Conservation (phyloP, 352 stramenopile species). For the Pelagophyceae sp. region DNA sequence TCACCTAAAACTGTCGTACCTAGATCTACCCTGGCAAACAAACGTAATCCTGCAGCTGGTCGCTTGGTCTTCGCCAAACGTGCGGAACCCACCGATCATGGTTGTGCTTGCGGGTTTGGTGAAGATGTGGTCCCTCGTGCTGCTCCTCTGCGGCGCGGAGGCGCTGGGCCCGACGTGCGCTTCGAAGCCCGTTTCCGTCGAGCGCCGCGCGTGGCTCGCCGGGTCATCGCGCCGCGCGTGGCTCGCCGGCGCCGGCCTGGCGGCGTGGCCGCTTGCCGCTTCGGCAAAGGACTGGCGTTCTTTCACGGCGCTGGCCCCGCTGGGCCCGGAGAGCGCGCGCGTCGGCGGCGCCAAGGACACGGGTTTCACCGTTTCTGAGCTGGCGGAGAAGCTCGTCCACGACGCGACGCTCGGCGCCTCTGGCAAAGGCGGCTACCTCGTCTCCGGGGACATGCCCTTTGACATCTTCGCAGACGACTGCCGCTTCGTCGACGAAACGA, state of each 20-base stretch:
- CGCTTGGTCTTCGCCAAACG: too few relatives aligned
- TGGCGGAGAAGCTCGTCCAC: background rate
- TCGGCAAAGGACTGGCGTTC: background rate
- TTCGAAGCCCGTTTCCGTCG: too few relatives aligned
- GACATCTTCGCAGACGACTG: slow-evolving; percentile 46
- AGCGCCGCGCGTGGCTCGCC: too few relatives aligned
- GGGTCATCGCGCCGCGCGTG: background rate
- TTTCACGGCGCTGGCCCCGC: slow-evolving; percentile 32
- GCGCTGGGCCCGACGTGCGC: too few relatives aligned
- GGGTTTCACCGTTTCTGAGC: background rate
- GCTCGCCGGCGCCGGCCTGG: background rate
- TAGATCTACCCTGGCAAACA: too few relatives aligned
- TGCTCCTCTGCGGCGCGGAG: too few relatives aligned
- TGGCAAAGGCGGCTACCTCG: slow-evolving; percentile 33
- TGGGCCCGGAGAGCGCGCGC: slow-evolving; percentile 14
- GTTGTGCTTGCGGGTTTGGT: too few relatives aligned
- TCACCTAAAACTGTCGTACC: too few relatives aligned
- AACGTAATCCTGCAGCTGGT: too few relatives aligned
- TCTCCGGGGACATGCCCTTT: slow-evolving; percentile 37
- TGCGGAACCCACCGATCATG: too few relatives aligned
- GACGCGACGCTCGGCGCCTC: slow-evolving; percentile 21
- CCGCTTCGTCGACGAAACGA: slow-evolving; percentile 45
- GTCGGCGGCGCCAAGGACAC: slow-evolving; percentile 24
- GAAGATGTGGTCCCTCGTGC: too few relatives aligned
- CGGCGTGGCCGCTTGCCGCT: too few relatives aligned